These are phyloP conservation scores for Paramecium primaurelia DNA, from an alignment of 73 alveolate species.

Conservation along the genomic window DNA sequence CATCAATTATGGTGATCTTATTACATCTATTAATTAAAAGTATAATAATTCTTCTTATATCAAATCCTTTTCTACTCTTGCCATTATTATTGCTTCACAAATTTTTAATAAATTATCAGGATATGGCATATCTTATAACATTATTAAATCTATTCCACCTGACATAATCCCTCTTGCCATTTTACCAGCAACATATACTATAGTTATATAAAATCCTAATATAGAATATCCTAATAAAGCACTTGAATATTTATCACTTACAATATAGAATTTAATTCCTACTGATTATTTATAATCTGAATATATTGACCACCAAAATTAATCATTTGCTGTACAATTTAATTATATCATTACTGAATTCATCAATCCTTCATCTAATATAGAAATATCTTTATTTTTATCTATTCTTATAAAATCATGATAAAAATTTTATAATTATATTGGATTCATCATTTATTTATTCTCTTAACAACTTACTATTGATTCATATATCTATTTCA, in stretches of 20 bases:
- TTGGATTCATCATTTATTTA: neutral
- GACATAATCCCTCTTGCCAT: constrained; percentile 26
- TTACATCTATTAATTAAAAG: neutral
- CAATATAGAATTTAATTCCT: neutral
- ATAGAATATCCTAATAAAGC: constrained; percentile 32
- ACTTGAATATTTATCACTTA: constrained; percentile 40
- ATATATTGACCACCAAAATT: constrained; percentile 42
- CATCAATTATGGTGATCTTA: neutral
- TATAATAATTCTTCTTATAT: constrained; percentile 6
- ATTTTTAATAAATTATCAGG: neutral
- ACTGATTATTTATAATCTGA: constrained; percentile 12
- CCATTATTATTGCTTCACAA: constrained; percentile 18
- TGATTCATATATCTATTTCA: neutral
- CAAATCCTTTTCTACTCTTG: constrained; percentile 24
- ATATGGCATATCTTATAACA: constrained; percentile 4
- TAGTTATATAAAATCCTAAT: constrained; percentile 7
- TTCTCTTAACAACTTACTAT: neutral
- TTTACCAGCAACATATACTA: constrained; percentile 40
- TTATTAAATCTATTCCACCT: neutral
- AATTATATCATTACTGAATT: neutral
- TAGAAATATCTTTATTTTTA: neutral
- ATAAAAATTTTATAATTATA: neutral
- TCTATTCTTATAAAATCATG: constrained; percentile 6
- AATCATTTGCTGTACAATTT: neutral
- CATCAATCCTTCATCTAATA: neutral